Base-by-base conservation (phyloP, 75 land plant species). In the Gnetum montanum region DNA sequence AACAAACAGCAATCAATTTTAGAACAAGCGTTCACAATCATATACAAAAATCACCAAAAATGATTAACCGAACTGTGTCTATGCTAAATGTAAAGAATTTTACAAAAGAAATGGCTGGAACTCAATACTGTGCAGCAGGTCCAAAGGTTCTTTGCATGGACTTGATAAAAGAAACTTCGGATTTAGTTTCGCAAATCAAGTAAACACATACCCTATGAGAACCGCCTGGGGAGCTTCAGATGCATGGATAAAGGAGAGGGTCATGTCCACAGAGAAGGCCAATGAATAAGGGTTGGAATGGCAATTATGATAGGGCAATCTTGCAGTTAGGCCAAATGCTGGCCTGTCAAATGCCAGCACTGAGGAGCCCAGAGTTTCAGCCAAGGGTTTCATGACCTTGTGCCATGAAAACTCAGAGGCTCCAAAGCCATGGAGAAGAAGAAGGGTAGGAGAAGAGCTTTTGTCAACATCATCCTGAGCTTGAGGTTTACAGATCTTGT, bases 321-420 rank as follows among this genome's bases (percentile, higher is more conserved):
- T 61, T 34, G 16, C 64, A 19, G 24, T 13, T 38, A 93, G 60
- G 27, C 98, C 98, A 67, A 93, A 93, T 27, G 94, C 98, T 20
- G 98, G 98, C 65, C 98, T 66, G 46, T 93, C 98, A 76, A 93
- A 88, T 7, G 98, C 90, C 60, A 82, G 70, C 22, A 77, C 90
- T 45, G 70, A 74, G 0, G 98, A 72, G 24, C 72, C 75, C 37
- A 65, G 29, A 10, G 76, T 2, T n/a, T 62, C 44, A 4, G 98
- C 83, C 34, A 93, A 66, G 26, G 74, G 84, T 67, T 73, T 79
- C 77, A 88, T 68, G 24, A 82, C 82, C 45, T 67, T 34, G 25
- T 63, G 34, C 98, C 98, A 93, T 6, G 98, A 93, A 67, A 85
- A 93, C 2, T 79, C 66, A 26, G 98, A 88, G 16, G 98, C 98